Base-by-base conservation (phyloP, 208 protist genomes). In the Leishmania major region DNA sequence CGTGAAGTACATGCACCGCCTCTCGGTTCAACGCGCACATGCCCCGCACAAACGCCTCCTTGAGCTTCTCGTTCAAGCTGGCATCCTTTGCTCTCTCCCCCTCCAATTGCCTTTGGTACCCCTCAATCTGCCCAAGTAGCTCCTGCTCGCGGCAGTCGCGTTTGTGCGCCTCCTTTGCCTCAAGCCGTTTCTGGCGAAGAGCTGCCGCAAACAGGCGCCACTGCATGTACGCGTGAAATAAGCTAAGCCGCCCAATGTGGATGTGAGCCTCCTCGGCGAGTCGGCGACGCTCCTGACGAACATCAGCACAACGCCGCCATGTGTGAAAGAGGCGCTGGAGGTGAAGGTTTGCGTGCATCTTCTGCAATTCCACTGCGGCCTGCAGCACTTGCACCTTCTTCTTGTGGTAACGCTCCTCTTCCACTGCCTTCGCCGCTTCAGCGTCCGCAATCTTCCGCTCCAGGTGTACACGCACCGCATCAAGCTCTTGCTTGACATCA, bases 1-100 rank as follows among this genome's bases (percentile, higher is more conserved):
- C 89, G 22, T 89, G 84, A 45, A 97, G 88, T n/a, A 95, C 92
- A 49, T 96, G 89, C 80, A 97, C 92, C 7, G 96, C 96, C 80
- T 98, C 96, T 8, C 93, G 93, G 78, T 98, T 98, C 69, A 98
- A 82, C 7, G 96, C 94, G 64, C 92, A 95, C 49, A 98, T 92
- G 10, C 96, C 95, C 1, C 92, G 89, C 62, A 98, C 87, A 82
- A 98, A 97, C 0, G 94, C 94, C 1, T 85, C 87, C 82, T 92
- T 94, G 72, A 96, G 81, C 31, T 91, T 79, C 51, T 95, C 95
- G 37, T 93, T 92, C 70, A 96, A 66, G 1, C 70, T 78, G n/a
- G 80, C 83, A 35, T 88, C 89, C 0, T 88, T 90, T 45, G 81
- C 76, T 66, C 88, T 71, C 76, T 92, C 86, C 66, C 81, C 87